Conservation (phyloP, 441 rosid genomes). For the Gossypium aridum region DNA sequence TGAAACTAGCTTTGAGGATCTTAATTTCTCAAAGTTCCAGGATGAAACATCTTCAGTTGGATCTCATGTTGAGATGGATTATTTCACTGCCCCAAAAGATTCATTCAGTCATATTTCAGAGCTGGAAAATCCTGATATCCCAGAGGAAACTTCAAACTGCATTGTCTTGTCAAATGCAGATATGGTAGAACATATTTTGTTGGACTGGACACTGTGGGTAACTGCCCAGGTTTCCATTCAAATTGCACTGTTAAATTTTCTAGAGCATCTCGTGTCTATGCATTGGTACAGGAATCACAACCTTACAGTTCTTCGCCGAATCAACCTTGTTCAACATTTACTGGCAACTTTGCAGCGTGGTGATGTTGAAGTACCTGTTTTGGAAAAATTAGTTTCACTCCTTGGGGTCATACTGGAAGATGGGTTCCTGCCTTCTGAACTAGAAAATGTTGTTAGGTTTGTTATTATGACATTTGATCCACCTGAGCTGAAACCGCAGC, state of each 20-base stretch:
- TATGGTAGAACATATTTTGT: constrained; percentile 99
- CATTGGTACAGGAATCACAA: constrained; percentile 99
- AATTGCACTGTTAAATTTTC: constrained; percentile 90
- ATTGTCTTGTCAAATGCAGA: constrained; percentile 96
- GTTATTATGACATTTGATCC: constrained; percentile 99
- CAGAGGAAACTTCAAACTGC: constrained; percentile 93
- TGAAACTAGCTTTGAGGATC: constrained; percentile 81
- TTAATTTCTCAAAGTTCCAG: constrained; percentile 74
- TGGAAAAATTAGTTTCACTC: constrained; percentile 94
- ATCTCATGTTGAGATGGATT: constrained; percentile 95
- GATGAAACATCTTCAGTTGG: constrained; percentile 88
- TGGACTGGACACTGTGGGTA: constrained; percentile 99
- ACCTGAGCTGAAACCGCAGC: constrained; percentile 74
- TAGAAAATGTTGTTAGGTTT: constrained; percentile 94
- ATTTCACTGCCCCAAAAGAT: constrained; percentile 87
- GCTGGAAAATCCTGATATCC: constrained; percentile 75
- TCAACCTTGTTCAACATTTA: constrained; percentile 95
- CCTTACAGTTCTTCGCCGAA: constrained; percentile 88
- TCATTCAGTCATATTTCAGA: constrained; percentile 95
- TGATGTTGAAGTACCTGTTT: constrained; percentile 97
- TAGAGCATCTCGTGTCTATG: constrained; percentile 99
- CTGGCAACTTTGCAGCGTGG: constrained; percentile 97
- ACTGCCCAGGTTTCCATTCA: constrained; percentile 87
- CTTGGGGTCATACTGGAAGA: constrained; percentile 98
- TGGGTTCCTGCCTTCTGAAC: constrained; percentile 94